Conservation (phyloP, 768 basidiomycete genomes). For the Mycena olivaceomarginata region DNA sequence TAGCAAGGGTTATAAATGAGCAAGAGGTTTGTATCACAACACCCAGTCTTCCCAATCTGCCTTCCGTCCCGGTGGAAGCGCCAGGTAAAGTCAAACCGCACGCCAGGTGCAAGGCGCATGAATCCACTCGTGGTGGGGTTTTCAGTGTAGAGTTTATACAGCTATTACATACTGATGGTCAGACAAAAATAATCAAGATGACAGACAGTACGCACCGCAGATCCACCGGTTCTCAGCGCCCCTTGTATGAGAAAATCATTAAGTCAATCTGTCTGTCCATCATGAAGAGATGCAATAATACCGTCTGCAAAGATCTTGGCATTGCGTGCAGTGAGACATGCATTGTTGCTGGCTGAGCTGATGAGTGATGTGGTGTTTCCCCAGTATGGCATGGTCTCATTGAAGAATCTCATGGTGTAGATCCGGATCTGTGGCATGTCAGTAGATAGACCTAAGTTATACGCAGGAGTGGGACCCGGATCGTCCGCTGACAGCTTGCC, state of each 20-base stretch:
- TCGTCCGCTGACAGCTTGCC: slow-evolving; percentile 78
- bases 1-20: background rate
- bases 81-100: slow-evolving; percentile 66
- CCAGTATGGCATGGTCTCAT: slow-evolving; percentile 77
- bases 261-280: background rate
- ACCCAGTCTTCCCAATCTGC: slow-evolving; percentile 83
- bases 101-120: slow-evolving; percentile 69
- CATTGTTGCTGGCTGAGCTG: slow-evolving; percentile 69
- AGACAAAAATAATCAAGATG: no score
- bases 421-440: slow-evolving; percentile 67
- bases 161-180: slow-evolving; percentile 47
- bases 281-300: slow-evolving; percentile 49
- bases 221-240: slow-evolving; percentile 21
- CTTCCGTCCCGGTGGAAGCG: slow-evolving; percentile 74
- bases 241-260: background rate
- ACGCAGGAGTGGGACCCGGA: slow-evolving; percentile 70
- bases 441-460: slow-evolving; percentile 43
- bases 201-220: background rate
- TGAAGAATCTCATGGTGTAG: slow-evolving; percentile 77
- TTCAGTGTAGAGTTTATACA: slow-evolving; percentile 78
- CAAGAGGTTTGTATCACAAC: slow-evolving; percentile 64
- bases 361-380: slow-evolving; percentile 75
- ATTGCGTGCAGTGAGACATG: slow-evolving; percentile 75
- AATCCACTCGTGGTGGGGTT: slow-evolving; percentile 73
- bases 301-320: slow-evolving; percentile 90